phyloP scores from a whole-genome alignment of 768 basidiomycete species.

The Asterophora lycoperdoides region DNA sequence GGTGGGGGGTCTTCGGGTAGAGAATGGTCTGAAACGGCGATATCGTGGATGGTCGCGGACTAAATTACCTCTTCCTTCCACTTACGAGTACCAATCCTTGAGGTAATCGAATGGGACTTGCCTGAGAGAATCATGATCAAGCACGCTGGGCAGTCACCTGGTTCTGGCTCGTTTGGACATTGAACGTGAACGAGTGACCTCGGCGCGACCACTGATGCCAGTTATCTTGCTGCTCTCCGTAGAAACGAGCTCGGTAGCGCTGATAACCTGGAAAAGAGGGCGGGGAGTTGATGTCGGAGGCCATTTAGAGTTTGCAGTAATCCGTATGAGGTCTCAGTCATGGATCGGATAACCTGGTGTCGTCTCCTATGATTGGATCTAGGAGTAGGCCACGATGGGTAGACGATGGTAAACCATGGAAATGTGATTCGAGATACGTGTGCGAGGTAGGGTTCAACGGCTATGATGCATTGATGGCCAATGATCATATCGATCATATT shows the following conservation, averaged over 20 bases:
- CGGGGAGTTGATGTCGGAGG: not conserved
- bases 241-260: slow-evolving; percentile 21
- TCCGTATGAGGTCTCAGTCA: too few species aligned
- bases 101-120: slow-evolving; percentile 3
- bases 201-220: slow-evolving; percentile 31
- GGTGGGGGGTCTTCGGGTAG: not conserved
- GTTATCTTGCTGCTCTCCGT: slow-evolving; percentile 28
- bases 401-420: too few species aligned
- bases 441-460: too few species aligned
- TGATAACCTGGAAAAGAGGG: slow-evolving; percentile 5
- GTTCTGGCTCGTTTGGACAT: slow-evolving; percentile 30
- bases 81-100: slow-evolving; percentile 8
- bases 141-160: slow-evolving; percentile 29
- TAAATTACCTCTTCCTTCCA: slow-evolving; percentile 32
- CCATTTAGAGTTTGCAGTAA: too few species aligned
- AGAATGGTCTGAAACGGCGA: slow-evolving; percentile 12
- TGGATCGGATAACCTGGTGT: too few species aligned
- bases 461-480: too few species aligned
- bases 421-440: too few species aligned
- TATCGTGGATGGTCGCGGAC: slow-evolving; percentile 34
- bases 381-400: too few species aligned
- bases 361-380: too few species aligned
- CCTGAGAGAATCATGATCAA: slow-evolving; percentile 31
- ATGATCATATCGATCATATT: too few species aligned
- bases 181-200: slow-evolving; percentile 30